Percentiles rank a stretch among this genome's conserved stretches.
phyloP scores from a whole-genome alignment of 257 asterid species.

The Ajuga chamaepitys region DNA sequence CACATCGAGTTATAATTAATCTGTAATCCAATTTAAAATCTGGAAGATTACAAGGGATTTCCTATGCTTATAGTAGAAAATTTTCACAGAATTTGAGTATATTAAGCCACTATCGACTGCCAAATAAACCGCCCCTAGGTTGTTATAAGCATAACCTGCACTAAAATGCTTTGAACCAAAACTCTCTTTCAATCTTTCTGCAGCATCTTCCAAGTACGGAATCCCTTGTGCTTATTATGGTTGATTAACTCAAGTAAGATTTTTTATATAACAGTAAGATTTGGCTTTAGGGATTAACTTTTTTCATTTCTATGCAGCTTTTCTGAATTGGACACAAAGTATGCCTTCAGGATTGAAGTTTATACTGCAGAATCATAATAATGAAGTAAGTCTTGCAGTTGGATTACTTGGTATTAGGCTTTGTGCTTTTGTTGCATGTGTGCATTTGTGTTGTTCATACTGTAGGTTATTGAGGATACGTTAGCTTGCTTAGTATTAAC shows the following conservation, averaged over 20 bases:
- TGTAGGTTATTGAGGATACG: neutral
- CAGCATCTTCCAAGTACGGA: slow-evolving; percentile 85
- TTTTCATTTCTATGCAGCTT: neutral
- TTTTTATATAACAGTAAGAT: too few relatives aligned
- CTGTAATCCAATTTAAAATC: neutral
- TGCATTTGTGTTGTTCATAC: neutral
- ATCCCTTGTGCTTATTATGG: slow-evolving; percentile 61
- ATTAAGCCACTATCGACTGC: slow-evolving; percentile 48
- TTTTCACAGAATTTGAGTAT: neutral
- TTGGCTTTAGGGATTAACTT: neutral
- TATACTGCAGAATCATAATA: slow-evolving; percentile 37
- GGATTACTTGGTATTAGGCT: neutral
- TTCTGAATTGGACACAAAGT: slow-evolving; percentile 1
- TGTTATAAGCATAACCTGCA: slow-evolving; percentile 80
- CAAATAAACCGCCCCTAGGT: slow-evolving; percentile 87
- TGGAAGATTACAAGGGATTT: neutral
- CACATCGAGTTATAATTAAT: too few relatives aligned
- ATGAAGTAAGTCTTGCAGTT: slow-evolving; percentile 20
- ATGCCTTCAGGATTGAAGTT: slow-evolving; percentile 46
- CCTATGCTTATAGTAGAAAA: neutral
- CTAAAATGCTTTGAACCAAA: slow-evolving; percentile 83
- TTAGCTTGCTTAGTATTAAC: neutral
- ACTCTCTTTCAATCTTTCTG: slow-evolving; percentile 88
- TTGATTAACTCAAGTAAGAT: too few relatives aligned
- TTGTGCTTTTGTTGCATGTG: neutral